Evolutionary conservation across 768 basidiomycete genomes (phyloP), one percentile per base, ranked within the genome.

Genomic region (Hydnomerulius pinastri): DNA sequence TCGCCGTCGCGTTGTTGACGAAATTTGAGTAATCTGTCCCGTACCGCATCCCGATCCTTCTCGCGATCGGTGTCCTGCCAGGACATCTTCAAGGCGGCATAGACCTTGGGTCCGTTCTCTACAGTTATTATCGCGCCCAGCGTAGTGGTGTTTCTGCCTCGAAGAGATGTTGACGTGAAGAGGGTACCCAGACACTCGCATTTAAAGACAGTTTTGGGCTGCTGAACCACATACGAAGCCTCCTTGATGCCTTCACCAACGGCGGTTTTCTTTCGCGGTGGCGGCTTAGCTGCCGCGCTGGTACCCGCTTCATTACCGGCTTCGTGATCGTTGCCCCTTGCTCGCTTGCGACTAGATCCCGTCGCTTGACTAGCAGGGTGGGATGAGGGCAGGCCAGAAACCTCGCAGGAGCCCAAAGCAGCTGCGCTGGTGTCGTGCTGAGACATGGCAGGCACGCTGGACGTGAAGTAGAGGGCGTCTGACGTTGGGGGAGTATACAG

Each of bases 11-110:
- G n/a, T n/a, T n/a, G n/a, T n/a, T n/a, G n/a, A n/a, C n/a, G n/a
- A n/a, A n/a, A n/a, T n/a, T n/a, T n/a, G n/a, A n/a, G 6, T 15
- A 51, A 38, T 29, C 9, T 51, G 9, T 38, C 29, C 25, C 30
- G n/a, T 15, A 51, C 28, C 11, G 27, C 38, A 10, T 13, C 11
- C 18, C 18, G 43, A 2, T 17, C 10, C 2, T 17, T 3, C 9
- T 1, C 20, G 6, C 43, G 50, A 18, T 33, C 7, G 8, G 29
- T 25, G 21, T 43, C 42, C 28, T 51, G 43, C 42, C 50, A 51
- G 4, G 42, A 39, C 23, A 28, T 27, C 15, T 51, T 51, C 17
- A 40, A 20, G 6, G 38, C 41, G 6, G 20, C 4, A 11, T 6
- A 21, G 18, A n/a, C 21, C 7, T 25, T 36, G 2, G 20, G 12